These are phyloP conservation scores for Gossypium anomalum DNA, from an alignment of 345 rosid species.

Conservation along the genomic window DNA sequence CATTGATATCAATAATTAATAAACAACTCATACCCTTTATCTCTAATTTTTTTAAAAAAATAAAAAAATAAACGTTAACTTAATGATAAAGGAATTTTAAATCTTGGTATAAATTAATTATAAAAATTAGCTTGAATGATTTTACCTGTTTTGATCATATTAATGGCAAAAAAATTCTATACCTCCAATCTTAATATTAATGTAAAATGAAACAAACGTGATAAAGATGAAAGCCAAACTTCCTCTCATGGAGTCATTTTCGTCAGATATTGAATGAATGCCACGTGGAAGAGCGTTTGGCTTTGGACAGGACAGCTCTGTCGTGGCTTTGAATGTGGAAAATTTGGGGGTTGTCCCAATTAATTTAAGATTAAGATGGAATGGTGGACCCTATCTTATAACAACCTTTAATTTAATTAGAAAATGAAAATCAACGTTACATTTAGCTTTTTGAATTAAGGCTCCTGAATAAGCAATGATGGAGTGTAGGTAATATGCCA, in stretches of 20 bases:
- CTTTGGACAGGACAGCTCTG: neutral
- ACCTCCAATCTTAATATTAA: neutral
- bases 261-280: neutral
- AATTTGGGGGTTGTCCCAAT: neutral
- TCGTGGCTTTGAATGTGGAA: neutral
- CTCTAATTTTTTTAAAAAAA: too few relatives aligned
- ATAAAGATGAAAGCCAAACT: neutral
- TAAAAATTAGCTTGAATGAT: too few relatives aligned
- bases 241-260: neutral
- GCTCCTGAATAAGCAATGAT: neutral
- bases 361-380: neutral
- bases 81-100: too few relatives aligned
- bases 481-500: neutral
- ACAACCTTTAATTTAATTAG: neutral
- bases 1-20: too few relatives aligned
- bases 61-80: too few relatives aligned
- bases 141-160: too few relatives aligned
- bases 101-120: too few relatives aligned
- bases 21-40: too few relatives aligned
- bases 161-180: too few relatives aligned
- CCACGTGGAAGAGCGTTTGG: neutral
- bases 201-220: neutral
- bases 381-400: neutral
- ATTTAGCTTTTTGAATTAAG: neutral
- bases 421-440: neutral